phyloP scores from a whole-genome alignment of 176 grass and related monocot species.

The Eleusine coracana region DNA sequence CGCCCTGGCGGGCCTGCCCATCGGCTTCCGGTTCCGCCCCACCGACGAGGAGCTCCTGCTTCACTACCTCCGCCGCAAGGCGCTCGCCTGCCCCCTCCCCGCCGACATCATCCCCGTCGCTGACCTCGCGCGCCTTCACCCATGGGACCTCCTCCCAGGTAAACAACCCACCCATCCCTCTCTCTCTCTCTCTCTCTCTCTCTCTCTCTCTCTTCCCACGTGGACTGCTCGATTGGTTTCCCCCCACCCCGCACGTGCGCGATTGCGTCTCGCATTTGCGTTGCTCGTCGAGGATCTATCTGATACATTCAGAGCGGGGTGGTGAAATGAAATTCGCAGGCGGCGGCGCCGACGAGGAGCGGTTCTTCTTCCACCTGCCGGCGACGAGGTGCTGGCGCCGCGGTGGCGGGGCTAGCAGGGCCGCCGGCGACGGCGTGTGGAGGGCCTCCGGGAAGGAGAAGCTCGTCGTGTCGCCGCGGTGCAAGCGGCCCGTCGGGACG shows the following conservation, averaged over 20 bases:
- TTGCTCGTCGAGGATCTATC: not conserved
- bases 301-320: not conserved
- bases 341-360: conserved; percentile 50
- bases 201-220: not conserved
- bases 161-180: not conserved
- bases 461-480: conserved; percentile 44
- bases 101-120: conserved; percentile 87
- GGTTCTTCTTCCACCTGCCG: conserved; percentile 76
- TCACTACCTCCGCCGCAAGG: conserved; percentile 90
- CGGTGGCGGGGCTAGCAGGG: conserved; percentile 29
- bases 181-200: not conserved
- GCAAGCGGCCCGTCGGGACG: conserved; percentile 56
- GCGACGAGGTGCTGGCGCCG: conserved; percentile 39
- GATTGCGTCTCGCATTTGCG: not conserved
- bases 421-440: conserved; percentile 62
- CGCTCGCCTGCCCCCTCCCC: conserved; percentile 64
- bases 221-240: not conserved
- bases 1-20: conserved; percentile 49
- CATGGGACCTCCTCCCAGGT: conserved; percentile 79
- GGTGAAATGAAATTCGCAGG: conserved; percentile 20
- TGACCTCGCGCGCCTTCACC: conserved; percentile 64
- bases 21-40: conserved; percentile 88
- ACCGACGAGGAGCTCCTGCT: conserved; percentile 92
- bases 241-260: not conserved
- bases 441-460: conserved; percentile 65